Base-by-base conservation (phyloP, 2,329 filamentous ascomycete genomes). In the Nannizziopsis arthrosporioides region DNA sequence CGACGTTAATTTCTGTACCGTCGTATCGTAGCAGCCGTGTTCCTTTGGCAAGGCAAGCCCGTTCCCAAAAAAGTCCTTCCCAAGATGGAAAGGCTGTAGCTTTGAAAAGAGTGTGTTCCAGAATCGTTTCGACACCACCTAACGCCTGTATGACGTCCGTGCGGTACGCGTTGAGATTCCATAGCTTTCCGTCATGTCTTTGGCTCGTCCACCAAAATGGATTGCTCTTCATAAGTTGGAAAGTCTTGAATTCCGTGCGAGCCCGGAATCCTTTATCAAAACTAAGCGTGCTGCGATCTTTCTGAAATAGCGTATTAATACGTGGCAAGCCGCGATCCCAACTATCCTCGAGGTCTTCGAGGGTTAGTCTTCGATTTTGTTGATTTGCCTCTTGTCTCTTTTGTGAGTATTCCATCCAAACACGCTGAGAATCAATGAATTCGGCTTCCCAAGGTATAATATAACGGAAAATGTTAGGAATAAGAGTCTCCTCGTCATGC, bases 191-290 rank as follows among this genome's bases (percentile, higher is more conserved):
- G 59, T 98, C 92, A 60, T 98, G 93, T 35, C 92, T 77, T 66
- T 96, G 90, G 59, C 85, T 94, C 3, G 92, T 98, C 92, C 92
- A 98, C 88, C 89, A 95, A 74, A 96, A 96, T 0, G 92, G 92
- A 63, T 96, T 95, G 68, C 84, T 93, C 78, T 94, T 95, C 90
- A 98, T 96, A 52, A 96, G 74, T 65, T 96, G 90, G 63, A 96
- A 98, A 27, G 92, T 82, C 74, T 98, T 98, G 74, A 98, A 98
- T 65, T 98, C 92, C 9, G 90, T 87, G 47, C 92, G 78, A 11
- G 89, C 82, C 57, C 92, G 83, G 81, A 96, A 98, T 47, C 92
- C 92, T 70, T 98, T 98, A 72, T 98, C 92, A 61, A 98, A 98
- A 61, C 87, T 94, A 54, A 98, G 76, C 0, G 92, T 98, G 65